Base-by-base conservation (phyloP, 371 early-diverging fungal genomes). In the Syncephalastrum racemosum region DNA sequence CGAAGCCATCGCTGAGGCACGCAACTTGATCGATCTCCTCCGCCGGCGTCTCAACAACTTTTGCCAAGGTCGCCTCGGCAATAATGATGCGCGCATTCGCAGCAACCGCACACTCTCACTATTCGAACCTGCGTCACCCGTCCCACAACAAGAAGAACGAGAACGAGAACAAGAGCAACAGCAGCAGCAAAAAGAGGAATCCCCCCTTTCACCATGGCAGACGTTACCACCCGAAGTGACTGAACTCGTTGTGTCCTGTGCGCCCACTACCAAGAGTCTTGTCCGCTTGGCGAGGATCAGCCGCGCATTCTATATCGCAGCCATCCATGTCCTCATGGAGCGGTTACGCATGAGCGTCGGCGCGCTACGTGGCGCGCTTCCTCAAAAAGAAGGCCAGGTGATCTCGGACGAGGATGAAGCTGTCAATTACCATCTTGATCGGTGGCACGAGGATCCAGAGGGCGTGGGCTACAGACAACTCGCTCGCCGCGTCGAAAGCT, bases 151-250 rank as follows among this genome's bases (percentile, higher is more conserved):
- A 27, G 27, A 27, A 25, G 58, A 58, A 6, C 50, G 57, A 50
- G 57, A 57, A 31, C 42, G 15, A 20, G 36, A 48, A 56, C 56
- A 56, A 39, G 16, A 48, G 0, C n/a, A 31, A 39, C 27, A 49
- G 23, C 22, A 41, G 22, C 43, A 44, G 10, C 14, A 25, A 1
- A 44, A 16, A 3, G 27, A 27, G 27, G 27, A 27, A 1, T 7
- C 6, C 6, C 27, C 27, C 6, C 27, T 27, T 4, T 27, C 27
- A 3, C 27, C 27, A 27, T 27, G 27, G 27, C 27, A 27, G 27
- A 27, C 27, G 27, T 46, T 72, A 31, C 77, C 77, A 8, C 27
- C 61, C 5, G 77, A 76, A 50, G 27, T 76, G 36, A 48, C 70
- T 8, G 64, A 66, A 23, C n/a, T 47, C 6, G 61, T 72, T 14